phyloP scores from a whole-genome alignment of 176 grass and related monocot species.

The Alopecurus myosuroides region DNA sequence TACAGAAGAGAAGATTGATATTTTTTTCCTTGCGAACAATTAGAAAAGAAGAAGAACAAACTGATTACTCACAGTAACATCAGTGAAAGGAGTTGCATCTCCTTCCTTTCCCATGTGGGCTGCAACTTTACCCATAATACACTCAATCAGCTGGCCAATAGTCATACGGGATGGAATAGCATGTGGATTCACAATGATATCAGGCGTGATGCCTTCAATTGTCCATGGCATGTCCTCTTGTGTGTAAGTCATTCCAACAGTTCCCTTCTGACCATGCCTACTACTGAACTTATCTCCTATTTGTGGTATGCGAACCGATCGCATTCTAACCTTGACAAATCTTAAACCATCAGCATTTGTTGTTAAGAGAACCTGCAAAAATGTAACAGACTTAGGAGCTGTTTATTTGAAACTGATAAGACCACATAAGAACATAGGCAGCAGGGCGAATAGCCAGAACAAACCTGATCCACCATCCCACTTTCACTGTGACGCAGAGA shows the following conservation, averaged over 20 bases:
- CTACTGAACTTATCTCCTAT: slow-evolving; percentile 99
- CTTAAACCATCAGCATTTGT: slow-evolving; percentile 99
- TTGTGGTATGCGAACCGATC: slow-evolving; percentile 94
- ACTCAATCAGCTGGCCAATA: slow-evolving; percentile 97
- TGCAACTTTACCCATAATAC: slow-evolving; percentile 99
- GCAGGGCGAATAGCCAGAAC: neutral
- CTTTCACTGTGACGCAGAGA: slow-evolving; percentile 91
- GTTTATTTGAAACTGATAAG: slow-evolving; percentile 10
- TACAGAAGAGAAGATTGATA: neutral
- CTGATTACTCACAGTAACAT: slow-evolving; percentile 93
- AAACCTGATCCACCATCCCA: slow-evolving; percentile 97
- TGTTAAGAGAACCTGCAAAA: slow-evolving; percentile 83
- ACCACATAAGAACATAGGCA: neutral
- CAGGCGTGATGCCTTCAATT: slow-evolving; percentile 95
- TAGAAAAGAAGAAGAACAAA: slow-evolving; percentile 6
- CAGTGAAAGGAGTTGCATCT: slow-evolving; percentile 97
- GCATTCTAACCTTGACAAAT: slow-evolving; percentile 97
- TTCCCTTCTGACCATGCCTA: slow-evolving; percentile 97
- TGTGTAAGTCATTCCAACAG: slow-evolving; percentile 98
- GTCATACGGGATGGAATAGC: slow-evolving; percentile 99
- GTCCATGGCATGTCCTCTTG: slow-evolving; percentile 99
- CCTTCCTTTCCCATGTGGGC: slow-evolving; percentile 95
- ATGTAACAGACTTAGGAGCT: slow-evolving; percentile 1
- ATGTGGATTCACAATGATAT: slow-evolving; percentile 99
- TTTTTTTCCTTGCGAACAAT: neutral